Evolutionary conservation across 441 rosid species (phyloP), one percentile per base, ranked within the genome.

Genomic region (Populus hybrid): DNA sequence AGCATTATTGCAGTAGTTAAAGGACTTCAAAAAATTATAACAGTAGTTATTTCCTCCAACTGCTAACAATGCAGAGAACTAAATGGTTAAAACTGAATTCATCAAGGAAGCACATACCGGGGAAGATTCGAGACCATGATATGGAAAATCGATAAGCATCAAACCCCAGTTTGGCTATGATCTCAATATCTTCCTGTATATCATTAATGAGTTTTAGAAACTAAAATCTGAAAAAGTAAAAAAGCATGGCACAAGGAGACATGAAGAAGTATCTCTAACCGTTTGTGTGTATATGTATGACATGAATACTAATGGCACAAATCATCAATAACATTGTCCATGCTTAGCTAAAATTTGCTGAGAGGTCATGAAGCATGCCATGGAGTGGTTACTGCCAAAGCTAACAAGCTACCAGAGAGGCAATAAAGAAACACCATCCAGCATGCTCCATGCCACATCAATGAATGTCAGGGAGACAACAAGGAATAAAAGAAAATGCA

Each of bases 81-180:
- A 26, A 14, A 65, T 24, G 16, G 23, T 35, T 70, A 12, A 69
- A 67, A 70, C 12, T 66, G 34, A 10, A 57, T 34, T 12, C 32
- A 23, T 78, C 18, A 53, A n/a, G 66, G 69, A 67, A 30, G 67
- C 24, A 71, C 86, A 77, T 84, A 94, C 98, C 97, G 19, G 97
- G 97, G 75, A 87, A 93, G 81, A 95, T 93, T 71, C 99, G 98
- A 76, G 98, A 89, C 99, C 97, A 95, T 2, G 97, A 92, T 64
- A 95, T 84, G 59, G 99, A 95, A 81, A 95, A 93, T 77, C 97
- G 89, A 89, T 95, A 95, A 81, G 95, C 99, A 69, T 76, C 79
- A 77, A 95, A 93, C 36, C 99, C 99, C 74, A 95, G 79, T 78
- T 82, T 83, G 21, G 87, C 81, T 42, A 95, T 85, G 77, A 93